Evolutionary conservation across 1,139 yeast genomes (phyloP), one percentile per base, ranked within the genome.

Genomic region (Candida tropicalis): DNA sequence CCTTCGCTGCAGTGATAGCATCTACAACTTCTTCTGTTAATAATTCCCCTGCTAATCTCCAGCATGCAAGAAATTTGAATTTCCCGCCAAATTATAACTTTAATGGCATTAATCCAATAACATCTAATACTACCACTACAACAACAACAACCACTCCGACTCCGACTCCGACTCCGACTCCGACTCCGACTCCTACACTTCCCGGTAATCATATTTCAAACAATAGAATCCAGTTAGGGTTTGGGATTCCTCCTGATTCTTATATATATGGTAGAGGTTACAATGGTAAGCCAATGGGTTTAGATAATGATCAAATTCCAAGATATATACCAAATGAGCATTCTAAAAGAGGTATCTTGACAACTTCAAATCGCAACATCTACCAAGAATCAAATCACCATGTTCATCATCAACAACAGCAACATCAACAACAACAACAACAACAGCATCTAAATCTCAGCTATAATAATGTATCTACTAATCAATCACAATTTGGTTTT

Each of bases 11-110:
- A 4, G 35, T 31, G 12, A 31, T 31, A 17, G 24, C 24, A 3
- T 31, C 35, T n/a, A 31, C 35, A 4, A 31, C 35, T 10, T 18
- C 17, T 18, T 17, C 35, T 4, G 18, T 31, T 11, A 20, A 17
- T 20, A 18, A 18, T 11, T 6, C 23, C 3, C 11, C 35, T 17
- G 10, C 35, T 9, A 18, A 18, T 7, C 28, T 18, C 3, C 36
- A 33, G 22, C 5, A 15, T 13, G 16, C 28, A 9, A 29, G 31
- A 22, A 37, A 15, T 17, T 13, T 37, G 16, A 31, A 18, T 28
- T 37, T 29, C 40, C 40, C 40, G 40, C 40, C 40, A 9, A 7
- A 25, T 3, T 37, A 37, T 29, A 29, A 29, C 9, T 37, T 18
- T 11, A 29, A 12, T 28, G 16, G 5, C 20, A 9, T 13, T n/a